These are phyloP conservation scores for Metschnikowia colocasiae DNA, from an alignment of 805 yeast species.

Conservation along the genomic window DNA sequence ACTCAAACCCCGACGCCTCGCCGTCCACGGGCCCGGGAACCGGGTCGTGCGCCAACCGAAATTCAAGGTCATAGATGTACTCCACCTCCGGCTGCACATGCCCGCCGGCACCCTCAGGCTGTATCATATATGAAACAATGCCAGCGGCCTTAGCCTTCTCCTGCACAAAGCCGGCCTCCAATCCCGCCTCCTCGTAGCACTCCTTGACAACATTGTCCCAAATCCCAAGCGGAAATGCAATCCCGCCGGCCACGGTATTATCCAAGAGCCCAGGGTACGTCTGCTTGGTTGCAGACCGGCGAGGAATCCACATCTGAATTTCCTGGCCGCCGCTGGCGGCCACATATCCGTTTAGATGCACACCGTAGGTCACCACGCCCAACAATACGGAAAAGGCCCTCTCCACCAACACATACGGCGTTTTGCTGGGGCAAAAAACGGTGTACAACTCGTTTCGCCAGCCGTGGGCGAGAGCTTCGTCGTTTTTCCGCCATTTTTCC, in stretches of 20 bases:
- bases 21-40: constrained; percentile 46
- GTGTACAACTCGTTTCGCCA: constrained; percentile 89
- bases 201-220: constrained; percentile 82
- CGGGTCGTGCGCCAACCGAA: constrained; percentile 39
- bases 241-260: constrained; percentile 93
- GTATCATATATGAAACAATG: constrained; percentile 60
- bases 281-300: constrained; percentile 70
- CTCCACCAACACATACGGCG: constrained; percentile 68
- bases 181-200: constrained; percentile 86
- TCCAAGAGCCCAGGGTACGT: constrained; percentile 92
- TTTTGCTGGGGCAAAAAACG: constrained; percentile 53
- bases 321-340: constrained; percentile 43
- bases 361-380: constrained; percentile 89
- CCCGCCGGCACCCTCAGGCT: constrained; percentile 35
- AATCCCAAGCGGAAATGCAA: constrained; percentile 75
- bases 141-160: constrained; percentile 52
- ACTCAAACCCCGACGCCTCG: constrained; percentile 69
- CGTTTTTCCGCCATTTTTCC: constrained; percentile 31
- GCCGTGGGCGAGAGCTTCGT: constrained; percentile 42
- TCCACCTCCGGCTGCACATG: constrained; percentile 89
- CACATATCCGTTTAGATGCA: constrained; percentile 79
- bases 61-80: constrained; percentile 67
- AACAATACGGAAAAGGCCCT: constrained; percentile 75
- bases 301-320: constrained; percentile 75
- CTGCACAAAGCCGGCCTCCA: constrained; percentile 50